Base-by-base conservation (phyloP, 2,329 filamentous ascomycete genomes). In the Monilinia fructicola region DNA sequence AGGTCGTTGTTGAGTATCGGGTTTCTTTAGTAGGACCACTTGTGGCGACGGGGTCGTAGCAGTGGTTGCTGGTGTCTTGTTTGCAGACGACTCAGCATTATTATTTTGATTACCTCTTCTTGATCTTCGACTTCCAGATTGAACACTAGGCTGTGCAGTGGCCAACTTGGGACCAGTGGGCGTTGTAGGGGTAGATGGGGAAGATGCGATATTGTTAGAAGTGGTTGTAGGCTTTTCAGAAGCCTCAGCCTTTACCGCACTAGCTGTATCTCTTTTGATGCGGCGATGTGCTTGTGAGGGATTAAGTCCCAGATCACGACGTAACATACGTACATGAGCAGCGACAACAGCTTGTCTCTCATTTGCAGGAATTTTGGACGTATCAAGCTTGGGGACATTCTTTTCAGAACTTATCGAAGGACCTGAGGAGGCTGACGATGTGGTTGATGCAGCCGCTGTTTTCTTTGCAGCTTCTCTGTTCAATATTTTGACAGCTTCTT, bases 271-370 rank as follows among this genome's bases (percentile, higher is more conserved):
- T 1, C 83, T 81, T 75, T 87, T 86, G 16, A 83, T 82, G 73
- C 84, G 83, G 67, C 87, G 81, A 75, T 88, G 85, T 18, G 87
- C 84, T 71, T 84, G 86, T 48, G 85, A 85, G 14, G 86, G 85
- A 67, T 84, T 88, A 0, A 90, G 81, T 26, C 87, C 87, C 23
- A 90, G 80, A 69, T 90, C 87, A 44, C 87, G 84, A 75, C 89
- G 87, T 23, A 90, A 73, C 64, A 90, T 86, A 21, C 86, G 83
- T 14, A 87, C 87, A 14, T 87, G 87, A 11, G 86, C 85, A 40
- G 86, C 82, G 63, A 89, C 87, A n/a, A 83, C 74, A 54, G 73
- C 73, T 21, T 75, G 73, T 68, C 77, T 72, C 63, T 78, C 77
- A 48, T 76, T 71, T 38, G 66, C 68, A 38, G 74, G 71, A 54